Base-by-base conservation (phyloP, 352 stramenopile genomes). In the Globisporangium lucens region DNA sequence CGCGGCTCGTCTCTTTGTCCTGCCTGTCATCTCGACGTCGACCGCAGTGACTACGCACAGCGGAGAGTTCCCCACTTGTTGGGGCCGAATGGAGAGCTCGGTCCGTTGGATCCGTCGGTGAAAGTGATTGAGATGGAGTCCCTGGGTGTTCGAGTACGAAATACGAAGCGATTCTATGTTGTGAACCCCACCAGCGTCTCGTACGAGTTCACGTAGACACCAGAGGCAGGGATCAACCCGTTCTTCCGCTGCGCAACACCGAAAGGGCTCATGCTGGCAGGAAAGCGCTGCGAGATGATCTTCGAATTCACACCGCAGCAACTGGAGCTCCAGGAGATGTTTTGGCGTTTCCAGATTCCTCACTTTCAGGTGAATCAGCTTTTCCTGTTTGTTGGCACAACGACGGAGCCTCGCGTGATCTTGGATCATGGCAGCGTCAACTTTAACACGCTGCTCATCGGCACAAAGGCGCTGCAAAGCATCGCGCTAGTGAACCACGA, bases 221-320 rank as follows among this genome's bases (percentile, higher is more conserved):
- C 85, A 0, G 82, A 94, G 29, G 88, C 80, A 15, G 87, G 96
- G 3, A 59, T 70, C 1, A 91, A 85, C 38, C 73, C 91, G 10
- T 89, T 79, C 29, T 98, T 98, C 70, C 85, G 91, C 1, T 98
- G 94, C 69, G 86, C 86, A 15, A 98, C 92, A 0, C 80, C 82
- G 0, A 96, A 94, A 67, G 95, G 95, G 6, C 83, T 97, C 43
- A 97, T 98, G 78, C 79, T 98, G 1, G 79, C 90, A 8, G 95
- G 95, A 0, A 97, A 98, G 71, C 82, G 93, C 15, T 96, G 89
- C 65, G 95, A 98, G 65, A 97, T 98, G 88, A 89, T 97, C n/a
- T 98, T 98, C 69, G 95, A 98, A 65, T 98, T 97, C 73, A 97
- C 91, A 33, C 94, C 95, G 0, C 88, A 97, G 66, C 89, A 97